Evolutionary conservation across 495 filamentous ascomycete genomes (phyloP), one percentile per base, ranked within the genome.

Genomic region (Echria macrotheca): DNA sequence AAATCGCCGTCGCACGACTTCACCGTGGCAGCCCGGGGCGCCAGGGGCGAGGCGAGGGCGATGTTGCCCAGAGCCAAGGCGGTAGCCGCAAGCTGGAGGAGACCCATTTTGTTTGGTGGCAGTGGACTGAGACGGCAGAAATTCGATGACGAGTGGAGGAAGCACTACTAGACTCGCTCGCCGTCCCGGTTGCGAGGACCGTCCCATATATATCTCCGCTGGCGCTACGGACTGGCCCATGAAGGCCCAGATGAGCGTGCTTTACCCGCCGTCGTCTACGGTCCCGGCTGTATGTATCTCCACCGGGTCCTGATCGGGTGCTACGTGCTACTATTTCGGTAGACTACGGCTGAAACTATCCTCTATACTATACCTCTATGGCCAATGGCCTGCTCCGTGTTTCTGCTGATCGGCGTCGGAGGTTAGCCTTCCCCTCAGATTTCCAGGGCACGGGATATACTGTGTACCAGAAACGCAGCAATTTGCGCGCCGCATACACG

Each of bases 1-100:
- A 70, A 54, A 1, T 45, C 46, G 14, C 59, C 51, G 33, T 70
- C 67, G 56, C 64, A 69, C 29, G 55, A 62, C 44, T 66, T 59
- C 44, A 47, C 55, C 5, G 57, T 41, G 3, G 38, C 47, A 2
- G 37, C 47, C 3, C 50, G 53, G 25, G 51, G 18, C n/a, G 58
- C 52, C 19, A 63, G 33, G 11, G 60, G 62, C 18, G 37, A 52
- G 22, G 46, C 53, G 15, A 53, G 10, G 38, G 29, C 58, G 2
- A 40, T 12, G 43, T 46, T 48, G 36, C 57, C 39, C 14, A 67
- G 45, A 32, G 56, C 56, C 35, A 66, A 31, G 7, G 48, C 37
- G 37, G 61, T 49, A 3, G 54, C 51, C 5, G 50, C 55, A 48
- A 64, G 35, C 32, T 61, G 52, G 31, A 66, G 47, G 37, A 66